These are phyloP conservation scores for Aphanomyces astaci DNA, from an alignment of 352 stramenopile species.

Conservation along the genomic window DNA sequence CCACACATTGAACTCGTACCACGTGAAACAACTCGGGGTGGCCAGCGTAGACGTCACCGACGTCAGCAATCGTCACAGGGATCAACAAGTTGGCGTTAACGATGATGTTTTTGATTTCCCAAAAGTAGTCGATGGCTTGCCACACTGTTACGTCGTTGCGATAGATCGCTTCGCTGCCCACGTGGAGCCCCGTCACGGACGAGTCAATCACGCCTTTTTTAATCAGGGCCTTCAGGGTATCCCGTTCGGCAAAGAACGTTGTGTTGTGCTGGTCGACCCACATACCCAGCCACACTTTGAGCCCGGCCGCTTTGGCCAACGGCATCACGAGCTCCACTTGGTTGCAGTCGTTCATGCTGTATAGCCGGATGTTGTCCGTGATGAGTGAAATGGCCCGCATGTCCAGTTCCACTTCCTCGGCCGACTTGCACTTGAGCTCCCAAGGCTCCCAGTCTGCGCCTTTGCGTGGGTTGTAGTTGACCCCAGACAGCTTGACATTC, in stretches of 20 bases:
- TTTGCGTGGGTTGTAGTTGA: conserved; percentile 72
- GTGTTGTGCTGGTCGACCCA: conserved; percentile 39
- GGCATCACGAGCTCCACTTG: conserved; percentile 40
- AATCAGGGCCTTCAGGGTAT: conserved; percentile 33
- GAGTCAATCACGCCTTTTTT: conserved; percentile 34
- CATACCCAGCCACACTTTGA: conserved; percentile 52
- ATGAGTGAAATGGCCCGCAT: conserved; percentile 41
- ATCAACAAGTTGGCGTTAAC: conserved; percentile 27
- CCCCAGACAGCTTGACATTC: conserved; percentile 36
- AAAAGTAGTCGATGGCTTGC: conserved; percentile 42
- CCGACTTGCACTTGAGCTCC: conserved; percentile 42
- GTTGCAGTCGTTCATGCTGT: conserved; percentile 54
- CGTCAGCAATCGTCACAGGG: conserved; percentile 57
- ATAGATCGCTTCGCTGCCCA: conserved; percentile 63
- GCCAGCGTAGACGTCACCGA: conserved; percentile 38
- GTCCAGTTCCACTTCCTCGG: conserved; percentile 41
- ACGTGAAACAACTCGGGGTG: conserved; percentile 46
- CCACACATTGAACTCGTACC: conserved; percentile 21
- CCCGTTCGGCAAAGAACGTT: conserved; percentile 42
- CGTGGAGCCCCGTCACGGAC: conserved; percentile 49
- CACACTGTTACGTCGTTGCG: conserved; percentile 43
- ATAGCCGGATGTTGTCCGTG: conserved; percentile 54
- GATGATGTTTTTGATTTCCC: conserved; percentile 42
- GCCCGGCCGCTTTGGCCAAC: conserved; percentile 41
- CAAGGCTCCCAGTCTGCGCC: conserved; percentile 39